Base-by-base conservation (phyloP, 495 filamentous ascomycete genomes). In the Rostrohypoxylon terebratum region DNA sequence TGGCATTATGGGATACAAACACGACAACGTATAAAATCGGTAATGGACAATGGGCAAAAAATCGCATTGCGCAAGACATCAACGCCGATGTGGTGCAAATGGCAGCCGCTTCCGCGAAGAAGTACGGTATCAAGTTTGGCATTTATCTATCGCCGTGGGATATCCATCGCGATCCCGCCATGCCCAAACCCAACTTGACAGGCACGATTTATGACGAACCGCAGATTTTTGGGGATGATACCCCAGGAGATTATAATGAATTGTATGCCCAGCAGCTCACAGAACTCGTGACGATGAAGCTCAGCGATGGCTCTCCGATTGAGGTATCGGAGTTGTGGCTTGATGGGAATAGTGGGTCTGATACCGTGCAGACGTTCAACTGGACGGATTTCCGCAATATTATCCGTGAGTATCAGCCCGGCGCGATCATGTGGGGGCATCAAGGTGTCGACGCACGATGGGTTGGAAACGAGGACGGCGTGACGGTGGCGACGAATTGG, bases 201-300 rank as follows among this genome's bases (percentile, higher is more conserved):
- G 65, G 68, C 8, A 77, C 75, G 7, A 42, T 72, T 7, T 77
- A 72, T 23, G 75, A 77, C 28, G 75, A 77, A 58, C 75, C 75
- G 28, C 75, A 82, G 45, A 80, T 77, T 14, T 85, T 75, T 55
- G 82, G 79, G 13, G 83, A 81, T 33, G 78, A 57, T n/a, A 80
- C 74, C 28, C 77, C 80, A 38, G 85, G 81, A 70, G 84, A 83
- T 79, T 77, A 77, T 45, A 77, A 77, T 7, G 68, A 72, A n/a
- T 42, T 75, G 16, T 77, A 77, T 33, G 48, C 68, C 10, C 71
- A 63, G 38, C 75, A 77, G 47, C 20, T 77, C 14, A 77, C 71
- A 7, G 75, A 77, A 57, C 51, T 77, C 9, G 64, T 74, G 20
- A 74, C 71, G 3, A 66, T 72, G 75, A 20, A 23, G 14, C 45